Percentiles rank a stretch among this genome's conserved stretches.
These are phyloP conservation scores for Teunomyces cretensis DNA, from an alignment of 805 yeast species.

Conservation along the genomic window DNA sequence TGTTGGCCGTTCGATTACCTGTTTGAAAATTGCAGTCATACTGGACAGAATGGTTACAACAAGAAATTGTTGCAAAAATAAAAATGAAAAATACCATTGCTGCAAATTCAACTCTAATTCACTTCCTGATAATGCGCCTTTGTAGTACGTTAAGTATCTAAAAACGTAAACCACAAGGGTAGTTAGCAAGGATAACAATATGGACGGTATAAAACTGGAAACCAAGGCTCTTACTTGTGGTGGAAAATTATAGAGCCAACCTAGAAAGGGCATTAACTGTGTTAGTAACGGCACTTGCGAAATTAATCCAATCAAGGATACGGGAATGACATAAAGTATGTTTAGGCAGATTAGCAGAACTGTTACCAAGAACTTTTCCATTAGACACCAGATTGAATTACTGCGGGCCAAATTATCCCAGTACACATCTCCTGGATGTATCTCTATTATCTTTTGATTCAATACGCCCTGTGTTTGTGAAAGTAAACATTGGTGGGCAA, in stretches of 20 bases:
- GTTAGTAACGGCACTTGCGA: conserved; percentile 72
- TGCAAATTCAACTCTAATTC: conserved; percentile 71
- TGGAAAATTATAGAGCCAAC: conserved; percentile 58
- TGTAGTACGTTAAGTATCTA: conserved; percentile 50
- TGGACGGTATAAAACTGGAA: conserved; percentile 66
- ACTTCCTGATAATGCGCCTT: conserved; percentile 61
- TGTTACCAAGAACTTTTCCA: conserved; percentile 46
- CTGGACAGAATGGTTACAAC: conserved; percentile 87
- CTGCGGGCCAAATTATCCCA: conserved; percentile 62
- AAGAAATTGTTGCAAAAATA: conserved; percentile 78
- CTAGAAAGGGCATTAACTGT: conserved; percentile 57
- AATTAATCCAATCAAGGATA: conserved; percentile 72
- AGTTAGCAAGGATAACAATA: conserved; percentile 62
- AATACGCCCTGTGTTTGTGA: conserved; percentile 43
- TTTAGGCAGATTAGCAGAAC: conserved; percentile 50
- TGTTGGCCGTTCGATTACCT: conserved; percentile 65
- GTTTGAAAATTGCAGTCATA: conserved; percentile 59
- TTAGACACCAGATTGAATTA: conserved; percentile 33
- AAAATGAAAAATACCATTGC: conserved; percentile 72
- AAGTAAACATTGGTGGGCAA: conserved; percentile 60
- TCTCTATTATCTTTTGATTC: conserved; percentile 47
- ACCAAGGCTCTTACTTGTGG: conserved; percentile 50
- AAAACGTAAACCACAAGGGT: conserved; percentile 61
- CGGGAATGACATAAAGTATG: conserved; percentile 73
- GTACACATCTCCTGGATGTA: conserved; percentile 64